A percentile compares a stretch with the other conserved stretches of the same genome.
Evolutionary conservation across 805 yeast species (phyloP).

Genomic region (Cyberlindnera japonica): DNA sequence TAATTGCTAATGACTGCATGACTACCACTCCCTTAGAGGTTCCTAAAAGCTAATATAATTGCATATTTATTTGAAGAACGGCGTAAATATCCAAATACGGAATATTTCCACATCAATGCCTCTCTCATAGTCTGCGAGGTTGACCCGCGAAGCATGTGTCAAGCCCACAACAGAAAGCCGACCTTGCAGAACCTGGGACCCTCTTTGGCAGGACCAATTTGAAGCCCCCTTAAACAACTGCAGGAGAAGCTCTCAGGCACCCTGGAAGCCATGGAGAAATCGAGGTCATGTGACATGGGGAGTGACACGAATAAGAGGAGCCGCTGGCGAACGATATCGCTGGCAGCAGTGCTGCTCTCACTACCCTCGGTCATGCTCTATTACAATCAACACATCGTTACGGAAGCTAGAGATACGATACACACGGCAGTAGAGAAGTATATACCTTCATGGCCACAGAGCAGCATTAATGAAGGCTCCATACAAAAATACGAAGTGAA

Average conservation of each 20-base stretch:
- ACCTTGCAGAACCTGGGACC: background rate
- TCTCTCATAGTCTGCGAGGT: background rate
- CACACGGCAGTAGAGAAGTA: background rate
- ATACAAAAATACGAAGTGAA: conserved; percentile 4
- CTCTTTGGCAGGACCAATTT: too few species aligned
- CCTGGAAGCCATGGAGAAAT: too few species aligned
- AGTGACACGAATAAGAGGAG: too few species aligned
- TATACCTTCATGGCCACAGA: background rate
- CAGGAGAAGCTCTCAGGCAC: too few species aligned
- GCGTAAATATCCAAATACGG: background rate
- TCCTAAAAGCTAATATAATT: too few species aligned
- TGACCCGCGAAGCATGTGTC: conserved; percentile 1
- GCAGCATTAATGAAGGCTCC: too few species aligned
- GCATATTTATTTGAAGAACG: background rate
- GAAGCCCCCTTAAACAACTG: too few species aligned
- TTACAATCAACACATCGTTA: background rate
- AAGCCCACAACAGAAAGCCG: background rate
- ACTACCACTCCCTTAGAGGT: too few species aligned
- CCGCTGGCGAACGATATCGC: conserved; percentile 1
- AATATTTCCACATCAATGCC: background rate
- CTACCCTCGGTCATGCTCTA: conserved; percentile 5
- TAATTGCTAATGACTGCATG: background rate
- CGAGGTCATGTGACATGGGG: too few species aligned
- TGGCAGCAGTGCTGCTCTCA: conserved; percentile 3
- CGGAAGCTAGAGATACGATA: background rate